Evolutionary conservation across 768 basidiomycete genomes (phyloP), one percentile per base, ranked within the genome.

Genomic region (Rhodosporidiobolus sp.): DNA sequence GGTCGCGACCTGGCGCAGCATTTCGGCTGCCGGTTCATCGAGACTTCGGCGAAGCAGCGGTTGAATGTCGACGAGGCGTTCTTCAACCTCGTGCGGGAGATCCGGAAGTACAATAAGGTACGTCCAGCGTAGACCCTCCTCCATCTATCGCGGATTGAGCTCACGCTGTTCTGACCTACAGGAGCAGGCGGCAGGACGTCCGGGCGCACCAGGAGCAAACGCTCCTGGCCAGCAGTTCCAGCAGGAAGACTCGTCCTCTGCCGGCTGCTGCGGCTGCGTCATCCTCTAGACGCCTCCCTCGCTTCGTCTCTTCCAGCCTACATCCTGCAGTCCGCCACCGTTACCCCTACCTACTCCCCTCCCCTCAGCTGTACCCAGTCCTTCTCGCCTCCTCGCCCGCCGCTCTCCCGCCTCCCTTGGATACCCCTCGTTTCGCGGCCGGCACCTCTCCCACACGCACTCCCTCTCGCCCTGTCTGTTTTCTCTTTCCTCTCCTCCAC

Each of bases 1-100:
- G 96, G 96, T 10, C 91, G 92, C 64, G 93, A 96, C 78, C 88
- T 98, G 62, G 96, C 96, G 0, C 92, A 92, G 81, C 77, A 78
- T 32, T 78, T 84, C 34, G 74, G 76, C 24, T 81, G 82, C 48
- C 80, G 77, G 32, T 83, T 83, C 70, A 82, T 84, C 63, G 84
- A 84, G 74, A 83, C 83, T 14, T 84, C 83, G 67, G 84, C 84
- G 8, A 83, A 81, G 72, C 80, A 83, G 59, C 79, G 83, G 19
- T 78, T 83, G 58, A 84, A 84, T 73, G 82, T 84, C 52, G 84
- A 84, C 71, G 80, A 83, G 52, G 83, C 83, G 26, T 84, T 84
- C 75, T 72, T 76, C 53, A 78, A 82, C 63, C 79, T 84, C 48
- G 83, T 83, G 56, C 79, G 82, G 46, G 77, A 82, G 59, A 82